A percentile compares a stretch with the other conserved stretches of the same genome.
Evolutionary conservation across 2,329 filamentous ascomycete genomes (phyloP).

Genomic region (Fusarium buharicum): DNA sequence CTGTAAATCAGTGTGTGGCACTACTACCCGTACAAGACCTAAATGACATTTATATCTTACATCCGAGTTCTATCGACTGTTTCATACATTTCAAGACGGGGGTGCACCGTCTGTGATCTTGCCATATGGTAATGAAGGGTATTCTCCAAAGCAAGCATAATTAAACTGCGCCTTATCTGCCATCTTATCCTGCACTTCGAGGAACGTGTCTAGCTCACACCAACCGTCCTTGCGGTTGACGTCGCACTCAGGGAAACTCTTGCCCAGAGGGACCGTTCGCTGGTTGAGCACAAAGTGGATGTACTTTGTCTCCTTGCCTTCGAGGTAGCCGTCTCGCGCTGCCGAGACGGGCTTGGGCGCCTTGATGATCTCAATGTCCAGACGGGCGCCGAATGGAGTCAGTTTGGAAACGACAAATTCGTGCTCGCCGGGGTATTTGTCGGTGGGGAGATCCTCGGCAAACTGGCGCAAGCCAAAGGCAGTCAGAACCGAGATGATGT

Average conservation of each 20-base stretch:
- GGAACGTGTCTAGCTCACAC: slow-evolving; percentile 77
- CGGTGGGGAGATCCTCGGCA: slow-evolving; percentile 65
- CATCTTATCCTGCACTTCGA: slow-evolving; percentile 70
- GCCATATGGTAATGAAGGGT: slow-evolving; percentile 51
- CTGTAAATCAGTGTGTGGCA: not conserved
- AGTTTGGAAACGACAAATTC: slow-evolving; percentile 74
- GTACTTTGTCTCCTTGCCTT: slow-evolving; percentile 70
- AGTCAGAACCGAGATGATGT: slow-evolving; percentile 74
- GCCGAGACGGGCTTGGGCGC: slow-evolving; percentile 71
- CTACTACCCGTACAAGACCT: not conserved
- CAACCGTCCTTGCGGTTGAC: slow-evolving; percentile 73
- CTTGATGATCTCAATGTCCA: slow-evolving; percentile 79
- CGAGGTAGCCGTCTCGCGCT: slow-evolving; percentile 63
- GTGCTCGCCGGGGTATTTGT: slow-evolving; percentile 65
- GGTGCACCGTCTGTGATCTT: slow-evolving; percentile 54
- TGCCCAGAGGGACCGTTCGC: slow-evolving; percentile 74
- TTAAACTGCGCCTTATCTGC: slow-evolving; percentile 69
- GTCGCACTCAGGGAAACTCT: slow-evolving; percentile 73
- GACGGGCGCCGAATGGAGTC: slow-evolving; percentile 75
- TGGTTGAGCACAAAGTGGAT: slow-evolving; percentile 81
- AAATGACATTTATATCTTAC: slow-evolving; percentile 4
- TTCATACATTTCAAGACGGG: slow-evolving; percentile 21
- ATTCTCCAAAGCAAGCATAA: slow-evolving; percentile 72
- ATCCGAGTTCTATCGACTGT: not conserved
- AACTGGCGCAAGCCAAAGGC: slow-evolving; percentile 81